Conservation (phyloP, 768 basidiomycete species). For the Panellus pusillus region DNA sequence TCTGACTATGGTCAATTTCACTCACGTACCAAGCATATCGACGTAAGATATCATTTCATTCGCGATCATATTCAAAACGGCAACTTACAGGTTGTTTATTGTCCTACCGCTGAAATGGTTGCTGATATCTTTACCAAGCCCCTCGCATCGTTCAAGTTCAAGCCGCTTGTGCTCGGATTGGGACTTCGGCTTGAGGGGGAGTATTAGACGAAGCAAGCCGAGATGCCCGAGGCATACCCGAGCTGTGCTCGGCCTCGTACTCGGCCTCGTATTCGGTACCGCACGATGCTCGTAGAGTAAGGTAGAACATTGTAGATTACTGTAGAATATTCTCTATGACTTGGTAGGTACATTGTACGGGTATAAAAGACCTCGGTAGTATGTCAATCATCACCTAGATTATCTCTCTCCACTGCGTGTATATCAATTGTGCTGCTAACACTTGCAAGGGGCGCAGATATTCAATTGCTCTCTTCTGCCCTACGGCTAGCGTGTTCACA, state of each 20-base stretch:
- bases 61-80: conserved; percentile 28
- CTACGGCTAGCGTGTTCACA: too few species aligned
- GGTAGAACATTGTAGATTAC: neutral
- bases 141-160: conserved; percentile 14
- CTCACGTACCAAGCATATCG: conserved; percentile 35
- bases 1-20: conserved; percentile 14
- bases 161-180: neutral
- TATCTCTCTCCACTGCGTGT: too few species aligned
- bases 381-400: too few species aligned
- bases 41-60: conserved; percentile 38
- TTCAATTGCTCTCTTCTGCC: too few species aligned
- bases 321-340: neutral
- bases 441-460: too few species aligned
- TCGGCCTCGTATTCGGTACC: too few species aligned
- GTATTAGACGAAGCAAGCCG: neutral
- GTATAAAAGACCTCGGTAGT: too few species aligned
- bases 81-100: conserved; percentile 26
- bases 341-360: too few species aligned
- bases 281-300: neutral
- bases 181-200: neutral
- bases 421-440: neutral
- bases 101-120: conserved; percentile 32
- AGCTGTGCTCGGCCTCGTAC: too few species aligned
- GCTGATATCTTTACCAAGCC: conserved; percentile 44
- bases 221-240: too few species aligned